These are phyloP conservation scores for Claviceps humidiphila DNA, from an alignment of 2,329 filamentous ascomycete species.

Conservation along the genomic window DNA sequence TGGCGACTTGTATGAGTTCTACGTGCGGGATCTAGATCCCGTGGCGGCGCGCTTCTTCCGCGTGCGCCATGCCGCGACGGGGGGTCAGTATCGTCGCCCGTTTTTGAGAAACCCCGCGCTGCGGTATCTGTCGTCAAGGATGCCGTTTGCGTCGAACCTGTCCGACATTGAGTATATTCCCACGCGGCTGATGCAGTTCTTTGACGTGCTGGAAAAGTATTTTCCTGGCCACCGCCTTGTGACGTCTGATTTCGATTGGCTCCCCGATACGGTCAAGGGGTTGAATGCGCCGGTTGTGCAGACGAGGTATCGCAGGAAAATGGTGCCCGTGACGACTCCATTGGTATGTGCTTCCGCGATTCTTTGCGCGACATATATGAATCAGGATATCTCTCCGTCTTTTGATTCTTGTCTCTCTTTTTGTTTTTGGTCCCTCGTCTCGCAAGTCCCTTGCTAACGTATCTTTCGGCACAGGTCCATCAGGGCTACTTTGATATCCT, in stretches of 20 bases:
- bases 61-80: slow-evolving; percentile 66
- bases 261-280: slow-evolving; percentile 72
- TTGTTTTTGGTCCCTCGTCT: neutral
- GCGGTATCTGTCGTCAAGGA: slow-evolving; percentile 45
- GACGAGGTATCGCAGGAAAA: slow-evolving; percentile 76
- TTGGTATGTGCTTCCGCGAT: slow-evolving; percentile 40
- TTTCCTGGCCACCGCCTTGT: slow-evolving; percentile 86
- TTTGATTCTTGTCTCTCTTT: neutral
- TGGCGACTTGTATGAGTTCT: slow-evolving; percentile 94
- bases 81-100: slow-evolving; percentile 49
- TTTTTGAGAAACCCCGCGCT: slow-evolving; percentile 40
- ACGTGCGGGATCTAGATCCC: slow-evolving; percentile 67
- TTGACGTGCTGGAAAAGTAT: slow-evolving; percentile 73
- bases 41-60: slow-evolving; percentile 70
- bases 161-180: slow-evolving; percentile 85
- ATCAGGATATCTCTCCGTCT: no score
- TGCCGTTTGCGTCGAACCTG: slow-evolving; percentile 65
- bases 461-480: slow-evolving; percentile 51
- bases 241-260: slow-evolving; percentile 76
- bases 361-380: no score
- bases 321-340: slow-evolving; percentile 80
- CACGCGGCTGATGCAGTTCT: slow-evolving; percentile 91
- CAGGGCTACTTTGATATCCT: slow-evolving; percentile 99
- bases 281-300: slow-evolving; percentile 93
- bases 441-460: neutral